A percentile compares a stretch with the other conserved stretches of the same genome.
Evolutionary conservation across 2,329 filamentous ascomycete genomes (phyloP).

Genomic region (Exophiala lecanii-corni): DNA sequence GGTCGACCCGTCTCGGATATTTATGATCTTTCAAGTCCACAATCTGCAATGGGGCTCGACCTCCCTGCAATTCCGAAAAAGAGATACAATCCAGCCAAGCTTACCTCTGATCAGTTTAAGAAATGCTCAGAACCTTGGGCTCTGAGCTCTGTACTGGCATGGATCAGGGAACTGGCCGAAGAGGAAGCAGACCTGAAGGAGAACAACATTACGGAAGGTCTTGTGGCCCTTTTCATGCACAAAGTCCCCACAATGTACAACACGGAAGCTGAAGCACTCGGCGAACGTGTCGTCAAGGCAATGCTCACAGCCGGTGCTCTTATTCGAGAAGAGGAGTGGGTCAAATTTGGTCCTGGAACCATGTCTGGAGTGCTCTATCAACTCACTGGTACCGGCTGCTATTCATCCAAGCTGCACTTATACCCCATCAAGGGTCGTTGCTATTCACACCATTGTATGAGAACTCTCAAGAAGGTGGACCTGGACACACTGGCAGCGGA

Average conservation of each 20-base stretch:
- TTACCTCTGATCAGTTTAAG: conserved; percentile 74
- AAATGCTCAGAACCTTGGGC: conserved; percentile 90
- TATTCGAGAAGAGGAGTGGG: conserved; percentile 91
- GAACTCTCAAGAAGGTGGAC: conserved; percentile 92
- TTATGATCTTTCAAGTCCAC: conserved; percentile 52
- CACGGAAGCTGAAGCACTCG: conserved; percentile 86
- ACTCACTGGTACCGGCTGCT: conserved; percentile 85
- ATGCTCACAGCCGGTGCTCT: conserved; percentile 78
- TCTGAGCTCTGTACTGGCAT: conserved; percentile 76
- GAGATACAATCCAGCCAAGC: conserved; percentile 79
- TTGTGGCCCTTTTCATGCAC: conserved; percentile 83
- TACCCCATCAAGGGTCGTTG: conserved; percentile 65
- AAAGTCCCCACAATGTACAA: conserved; percentile 99
- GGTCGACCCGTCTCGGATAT: conserved; percentile 46
- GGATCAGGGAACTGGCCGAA: conserved; percentile 85
- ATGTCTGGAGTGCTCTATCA: conserved; percentile 92
- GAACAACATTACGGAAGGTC: conserved; percentile 77
- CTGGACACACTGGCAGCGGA: conserved; percentile 56
- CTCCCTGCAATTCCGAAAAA: conserved; percentile 78
- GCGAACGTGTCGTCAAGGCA: conserved; percentile 67
- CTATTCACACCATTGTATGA: conserved; percentile 89
- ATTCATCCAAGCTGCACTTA: conserved; percentile 74
- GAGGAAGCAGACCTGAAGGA: conserved; percentile 83
- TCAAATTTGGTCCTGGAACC: conserved; percentile 76
- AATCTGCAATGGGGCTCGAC: conserved; percentile 63